These are phyloP conservation scores for Penicillium paradoxum DNA, from an alignment of 495 filamentous ascomycete species.

Conservation along the genomic window DNA sequence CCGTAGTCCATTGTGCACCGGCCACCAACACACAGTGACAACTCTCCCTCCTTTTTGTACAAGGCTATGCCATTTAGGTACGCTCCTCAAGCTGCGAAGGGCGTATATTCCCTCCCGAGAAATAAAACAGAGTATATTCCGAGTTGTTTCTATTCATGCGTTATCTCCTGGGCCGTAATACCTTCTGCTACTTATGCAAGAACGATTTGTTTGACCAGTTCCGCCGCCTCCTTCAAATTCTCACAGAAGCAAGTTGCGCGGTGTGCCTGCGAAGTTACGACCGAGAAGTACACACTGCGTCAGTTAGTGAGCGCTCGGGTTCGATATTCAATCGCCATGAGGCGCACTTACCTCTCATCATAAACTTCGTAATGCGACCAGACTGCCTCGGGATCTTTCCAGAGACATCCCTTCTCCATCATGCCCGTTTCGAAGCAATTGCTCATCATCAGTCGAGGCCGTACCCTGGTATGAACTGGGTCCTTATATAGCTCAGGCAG, in stretches of 20 bases:
- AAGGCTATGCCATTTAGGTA: too few species aligned
- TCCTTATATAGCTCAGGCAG: conserved; percentile 3
- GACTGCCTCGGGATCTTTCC: neutral
- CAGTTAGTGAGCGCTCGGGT: neutral
- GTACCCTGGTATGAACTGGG: neutral
- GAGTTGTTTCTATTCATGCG: too few species aligned
- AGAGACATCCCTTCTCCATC: neutral
- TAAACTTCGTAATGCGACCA: neutral
- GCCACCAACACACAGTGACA: too few species aligned
- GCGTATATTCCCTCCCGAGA: too few species aligned
- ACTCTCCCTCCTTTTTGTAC: too few species aligned
- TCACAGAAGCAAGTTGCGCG: neutral
- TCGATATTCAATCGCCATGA: too few species aligned
- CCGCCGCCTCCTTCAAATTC: neutral
- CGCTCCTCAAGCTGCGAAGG: too few species aligned
- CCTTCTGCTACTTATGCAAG: too few species aligned
- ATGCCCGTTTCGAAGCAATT: neutral
- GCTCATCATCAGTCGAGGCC: conserved; percentile 1
- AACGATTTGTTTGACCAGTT: neutral
- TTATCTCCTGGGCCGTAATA: too few species aligned
- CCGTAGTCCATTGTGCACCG: too few species aligned
- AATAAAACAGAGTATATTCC: too few species aligned
- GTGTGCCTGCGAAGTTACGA: neutral
- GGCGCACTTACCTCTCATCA: neutral
- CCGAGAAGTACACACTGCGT: neutral